Base-by-base conservation (phyloP, 2,329 filamentous ascomycete species). In the Colletotrichum noveboracense region DNA sequence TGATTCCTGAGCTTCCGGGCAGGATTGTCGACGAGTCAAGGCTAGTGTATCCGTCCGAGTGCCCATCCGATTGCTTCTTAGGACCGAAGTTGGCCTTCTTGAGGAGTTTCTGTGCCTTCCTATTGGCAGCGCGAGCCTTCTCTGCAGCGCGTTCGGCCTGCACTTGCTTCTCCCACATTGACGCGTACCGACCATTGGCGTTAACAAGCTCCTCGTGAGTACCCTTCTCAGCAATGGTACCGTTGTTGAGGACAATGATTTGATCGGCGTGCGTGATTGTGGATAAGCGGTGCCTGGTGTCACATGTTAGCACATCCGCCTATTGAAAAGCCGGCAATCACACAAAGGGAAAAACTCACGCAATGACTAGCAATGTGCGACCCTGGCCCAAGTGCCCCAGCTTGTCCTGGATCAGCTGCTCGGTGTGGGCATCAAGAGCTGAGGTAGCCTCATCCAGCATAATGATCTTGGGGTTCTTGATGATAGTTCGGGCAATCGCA, bases 381-480 rank as follows among this genome's bases (percentile, higher is more conserved):
- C 96, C 96, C 79, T 94, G 89, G 18, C 95, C 95, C 62, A 98
- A 91, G 16, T 91, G 95, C 74, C 93, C 93, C 36, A 99, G 91
- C 43, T 96, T 96, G 75, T 94, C 91, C 84, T 98, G 96, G 75
- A 98, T 98, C 82, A 97, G 94, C 83, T 97, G 94, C 84, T 98
- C 96, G 0, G 96, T 98, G 78, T 97, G 95, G 0, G 95, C 96
- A 82, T 98, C 96, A 34, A 98, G 88, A 12, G 96, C 96, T 38
- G 96, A 96, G 2, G 96, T 98, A 14, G 96, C 96, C 85, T 98
- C 96, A 82, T 98, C 96, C 52, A 98, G 88, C 86, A 98, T 94
- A 81, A 98, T 98, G 81, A 98, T 96, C 67, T 94, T 93, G 2
- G 96, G 96, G 79, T 98, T 92, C 85, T 98, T 98, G 78, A 98